Evolutionary conservation across 2,329 filamentous ascomycete genomes (phyloP).

Genomic region (Hypoxylon rubiginosum): DNA sequence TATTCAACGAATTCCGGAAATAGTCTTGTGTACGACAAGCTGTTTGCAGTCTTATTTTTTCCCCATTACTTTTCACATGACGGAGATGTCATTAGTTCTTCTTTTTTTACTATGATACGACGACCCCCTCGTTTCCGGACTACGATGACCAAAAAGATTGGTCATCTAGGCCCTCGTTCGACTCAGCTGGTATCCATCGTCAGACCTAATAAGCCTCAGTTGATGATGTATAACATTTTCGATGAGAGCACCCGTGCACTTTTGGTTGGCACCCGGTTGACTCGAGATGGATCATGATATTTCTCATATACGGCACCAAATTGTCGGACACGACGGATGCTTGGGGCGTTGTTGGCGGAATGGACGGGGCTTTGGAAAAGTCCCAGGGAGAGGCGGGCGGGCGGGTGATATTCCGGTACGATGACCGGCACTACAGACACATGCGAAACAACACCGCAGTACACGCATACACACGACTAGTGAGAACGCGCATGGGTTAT

Average conservation of each 20-base stretch:
- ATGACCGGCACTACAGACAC: background rate
- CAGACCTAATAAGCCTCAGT: conserved; percentile 3
- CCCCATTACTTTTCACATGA: conserved; percentile 25
- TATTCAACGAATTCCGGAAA: conserved; percentile 15
- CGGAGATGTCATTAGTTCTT: conserved; percentile 20
- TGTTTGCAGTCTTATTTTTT: conserved; percentile 24
- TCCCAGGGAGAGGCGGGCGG: conserved; percentile 9
- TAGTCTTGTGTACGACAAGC: conserved; percentile 37
- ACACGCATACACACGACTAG: background rate
- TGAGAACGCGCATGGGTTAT: background rate
- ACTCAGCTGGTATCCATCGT: conserved; percentile 15
- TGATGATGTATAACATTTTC: conserved; percentile 16
- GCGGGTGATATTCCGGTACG: background rate
- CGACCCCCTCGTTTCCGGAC: conserved; percentile 22
- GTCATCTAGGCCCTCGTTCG: conserved; percentile 14
- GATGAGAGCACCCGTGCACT: conserved; percentile 7
- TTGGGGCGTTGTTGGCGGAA: conserved; percentile 38
- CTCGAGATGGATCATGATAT: conserved; percentile 23
- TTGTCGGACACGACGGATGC: conserved; percentile 22
- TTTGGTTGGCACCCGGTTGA: conserved; percentile 14
- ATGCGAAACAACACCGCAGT: background rate
- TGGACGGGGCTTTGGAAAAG: conserved; percentile 29
- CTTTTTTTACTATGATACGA: conserved; percentile 25
- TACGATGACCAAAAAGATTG: conserved; percentile 17
- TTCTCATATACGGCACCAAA: conserved; percentile 27